These are phyloP conservation scores for Ascochyta rabiei DNA, from an alignment of 2,329 filamentous ascomycete genomes.

Conservation along the genomic window DNA sequence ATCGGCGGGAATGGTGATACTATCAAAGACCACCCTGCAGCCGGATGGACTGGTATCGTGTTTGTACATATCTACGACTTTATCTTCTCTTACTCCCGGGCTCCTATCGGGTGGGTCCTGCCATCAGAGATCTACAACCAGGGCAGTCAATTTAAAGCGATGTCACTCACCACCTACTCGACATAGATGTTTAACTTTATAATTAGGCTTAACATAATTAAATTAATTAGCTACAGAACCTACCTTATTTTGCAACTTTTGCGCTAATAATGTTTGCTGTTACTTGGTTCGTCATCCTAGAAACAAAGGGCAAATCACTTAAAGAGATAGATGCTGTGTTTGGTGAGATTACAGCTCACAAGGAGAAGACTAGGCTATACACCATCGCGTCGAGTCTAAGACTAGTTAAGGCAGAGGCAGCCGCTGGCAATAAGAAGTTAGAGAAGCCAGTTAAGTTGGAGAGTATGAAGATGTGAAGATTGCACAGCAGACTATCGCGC, in stretches of 20 bases:
- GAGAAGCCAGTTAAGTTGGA: conserved; percentile 12
- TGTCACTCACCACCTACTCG: conserved; percentile 69
- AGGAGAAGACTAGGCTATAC: conserved; percentile 30
- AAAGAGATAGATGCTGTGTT: conserved; percentile 87
- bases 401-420: conserved; percentile 20
- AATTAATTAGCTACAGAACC: conserved; percentile 55
- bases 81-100: conserved; percentile 68
- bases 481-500: too few relatives aligned
- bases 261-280: conserved; percentile 53
- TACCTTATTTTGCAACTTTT: conserved; percentile 62
- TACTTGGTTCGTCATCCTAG: conserved; percentile 61
- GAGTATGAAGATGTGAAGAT: not conserved
- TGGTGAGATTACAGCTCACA: conserved; percentile 75
- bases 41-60: conserved; percentile 71
- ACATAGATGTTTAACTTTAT: conserved; percentile 83
- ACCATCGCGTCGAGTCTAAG: conserved; percentile 30
- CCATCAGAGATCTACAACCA: conserved; percentile 76
- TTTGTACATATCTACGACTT: conserved; percentile 67
- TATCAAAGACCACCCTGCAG: conserved; percentile 63
- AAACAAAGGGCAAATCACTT: conserved; percentile 80
- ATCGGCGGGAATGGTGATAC: conserved; percentile 65
- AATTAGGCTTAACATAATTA: conserved; percentile 76
- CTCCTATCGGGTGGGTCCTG: conserved; percentile 75
- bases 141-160: conserved; percentile 70
- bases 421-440: conserved; percentile 22